Conservation (phyloP, 805 yeast species). For the Metschnikowia henanensis region DNA sequence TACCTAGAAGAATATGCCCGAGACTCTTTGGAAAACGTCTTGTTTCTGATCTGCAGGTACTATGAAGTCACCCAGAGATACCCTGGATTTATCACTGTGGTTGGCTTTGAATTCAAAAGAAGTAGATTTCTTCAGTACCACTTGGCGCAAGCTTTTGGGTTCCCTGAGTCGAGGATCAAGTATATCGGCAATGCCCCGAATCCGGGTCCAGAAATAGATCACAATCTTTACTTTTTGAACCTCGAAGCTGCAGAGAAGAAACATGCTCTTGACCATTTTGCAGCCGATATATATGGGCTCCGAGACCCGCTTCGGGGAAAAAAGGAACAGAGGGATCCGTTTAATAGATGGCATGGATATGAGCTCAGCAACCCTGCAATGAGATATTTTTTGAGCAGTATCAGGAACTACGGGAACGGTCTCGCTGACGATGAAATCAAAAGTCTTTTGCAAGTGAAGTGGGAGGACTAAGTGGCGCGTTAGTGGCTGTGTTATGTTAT, state of each 20-base stretch:
- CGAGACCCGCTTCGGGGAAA: conserved; percentile 45
- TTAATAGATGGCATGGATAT: conserved; percentile 42
- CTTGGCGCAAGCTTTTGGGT: conserved; percentile 47
- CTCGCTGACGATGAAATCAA: conserved; percentile 3
- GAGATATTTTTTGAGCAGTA: conserved; percentile 8
- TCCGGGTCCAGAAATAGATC: conserved; percentile 32
- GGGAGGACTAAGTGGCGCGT: too few species aligned
- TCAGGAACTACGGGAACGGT: background rate
- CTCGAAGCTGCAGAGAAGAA: conserved; percentile 48
- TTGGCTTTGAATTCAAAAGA: conserved; percentile 76
- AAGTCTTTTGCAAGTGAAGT: background rate
- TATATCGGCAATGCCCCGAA: conserved; percentile 62
- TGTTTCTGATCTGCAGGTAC: conserved; percentile 58
- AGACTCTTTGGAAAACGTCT: conserved; percentile 77
- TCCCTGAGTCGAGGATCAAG: conserved; percentile 33
- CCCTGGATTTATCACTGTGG: conserved; percentile 55
- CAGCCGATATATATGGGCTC: conserved; percentile 58
- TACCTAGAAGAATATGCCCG: conserved; percentile 69
- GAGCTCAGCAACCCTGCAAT: conserved; percentile 24
- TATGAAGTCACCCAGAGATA: conserved; percentile 44
- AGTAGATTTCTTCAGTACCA: conserved; percentile 59
- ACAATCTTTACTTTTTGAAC: conserved; percentile 44
- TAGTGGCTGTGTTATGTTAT: too few species aligned
- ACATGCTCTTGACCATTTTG: conserved; percentile 55
- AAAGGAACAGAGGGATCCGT: conserved; percentile 59